Conservation (phyloP, 2,329 filamentous ascomycete species). For the Colletotrichum neosansevieriae region DNA sequence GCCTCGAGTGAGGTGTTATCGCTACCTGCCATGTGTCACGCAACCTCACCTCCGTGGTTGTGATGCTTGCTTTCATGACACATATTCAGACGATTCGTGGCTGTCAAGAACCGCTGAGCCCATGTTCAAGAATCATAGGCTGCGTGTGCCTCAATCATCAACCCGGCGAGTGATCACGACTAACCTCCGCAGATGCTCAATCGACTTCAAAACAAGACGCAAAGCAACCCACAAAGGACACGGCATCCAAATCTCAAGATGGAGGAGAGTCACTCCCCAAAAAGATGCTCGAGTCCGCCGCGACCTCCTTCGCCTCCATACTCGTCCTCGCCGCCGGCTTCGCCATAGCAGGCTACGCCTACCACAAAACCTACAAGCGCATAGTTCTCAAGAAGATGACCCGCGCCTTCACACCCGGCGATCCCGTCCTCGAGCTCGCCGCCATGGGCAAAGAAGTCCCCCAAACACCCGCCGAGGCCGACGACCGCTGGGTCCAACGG, state of each 20-base stretch:
- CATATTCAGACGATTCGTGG: no score
- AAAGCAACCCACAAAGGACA: not conserved
- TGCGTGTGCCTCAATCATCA: not conserved
- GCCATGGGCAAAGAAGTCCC: slow-evolving; percentile 71
- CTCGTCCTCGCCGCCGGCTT: slow-evolving; percentile 76
- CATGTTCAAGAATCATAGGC: not conserved
- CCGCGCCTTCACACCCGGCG: slow-evolving; percentile 90
- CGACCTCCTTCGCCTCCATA: slow-evolving; percentile 82
- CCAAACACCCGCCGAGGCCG: slow-evolving; percentile 55
- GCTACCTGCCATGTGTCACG: no score
- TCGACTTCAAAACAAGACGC: slow-evolving; percentile 16
- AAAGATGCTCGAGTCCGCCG: slow-evolving; percentile 80
- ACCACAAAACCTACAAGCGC: slow-evolving; percentile 89
- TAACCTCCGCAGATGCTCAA: slow-evolving; percentile 28
- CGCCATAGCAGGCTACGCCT: slow-evolving; percentile 77
- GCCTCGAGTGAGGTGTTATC: no score
- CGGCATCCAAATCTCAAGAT: slow-evolving; percentile 19
- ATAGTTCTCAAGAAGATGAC: slow-evolving; percentile 93
- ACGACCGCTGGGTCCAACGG: slow-evolving; percentile 83
- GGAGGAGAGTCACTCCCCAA: slow-evolving; percentile 53
- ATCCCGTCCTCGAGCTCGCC: slow-evolving; percentile 87
- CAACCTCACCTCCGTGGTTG: no score
- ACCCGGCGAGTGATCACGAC: not conserved
- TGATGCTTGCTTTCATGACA: no score
- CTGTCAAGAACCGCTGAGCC: not conserved